A percentile compares a stretch with the other conserved stretches of the same genome.
These are phyloP conservation scores for Tetradesmus lagerheimii DNA, from an alignment of 139 green algal species.

Conservation along the genomic window DNA sequence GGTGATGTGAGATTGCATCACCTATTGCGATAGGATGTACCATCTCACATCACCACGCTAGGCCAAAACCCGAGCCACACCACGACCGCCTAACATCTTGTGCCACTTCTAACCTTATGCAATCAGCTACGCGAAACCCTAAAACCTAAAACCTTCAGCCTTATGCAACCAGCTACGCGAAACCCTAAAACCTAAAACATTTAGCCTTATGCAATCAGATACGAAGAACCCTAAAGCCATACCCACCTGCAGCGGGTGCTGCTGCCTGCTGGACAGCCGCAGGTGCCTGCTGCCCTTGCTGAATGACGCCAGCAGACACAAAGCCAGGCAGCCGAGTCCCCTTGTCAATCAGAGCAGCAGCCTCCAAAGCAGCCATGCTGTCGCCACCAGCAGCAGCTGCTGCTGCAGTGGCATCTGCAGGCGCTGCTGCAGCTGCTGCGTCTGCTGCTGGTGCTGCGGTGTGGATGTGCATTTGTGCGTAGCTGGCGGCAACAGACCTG, in stretches of 20 bases:
- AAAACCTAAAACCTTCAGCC: too few relatives aligned
- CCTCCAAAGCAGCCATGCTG: constrained; percentile 89
- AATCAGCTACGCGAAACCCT: too few relatives aligned
- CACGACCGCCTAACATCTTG: too few relatives aligned
- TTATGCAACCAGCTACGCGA: too few relatives aligned
- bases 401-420: constrained; percentile 72
- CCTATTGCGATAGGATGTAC: too few relatives aligned
- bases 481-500: constrained; percentile 81
- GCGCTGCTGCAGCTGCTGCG: constrained; percentile 64
- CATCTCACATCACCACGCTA: too few relatives aligned
- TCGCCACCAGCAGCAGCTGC: constrained; percentile 53
- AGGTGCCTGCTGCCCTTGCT: constrained; percentile 58
- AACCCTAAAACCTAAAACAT: too few relatives aligned
- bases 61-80: too few relatives aligned
- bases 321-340: constrained; percentile 81
- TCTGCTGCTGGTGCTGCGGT: constrained; percentile 46
- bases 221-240: neutral
- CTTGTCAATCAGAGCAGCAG: constrained; percentile 46
- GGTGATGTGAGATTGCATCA: too few relatives aligned
- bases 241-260: constrained; percentile 23
- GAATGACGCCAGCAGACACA: constrained; percentile 84
- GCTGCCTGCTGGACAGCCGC: constrained; percentile 28
- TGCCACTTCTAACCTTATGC: too few relatives aligned
- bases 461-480: constrained; percentile 77
- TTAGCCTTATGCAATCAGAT: too few relatives aligned